Percentiles rank a stretch among this genome's conserved stretches.
phyloP scores from a whole-genome alignment of 176 grass and related monocot species.

The Echinochloa phyllopogon region DNA sequence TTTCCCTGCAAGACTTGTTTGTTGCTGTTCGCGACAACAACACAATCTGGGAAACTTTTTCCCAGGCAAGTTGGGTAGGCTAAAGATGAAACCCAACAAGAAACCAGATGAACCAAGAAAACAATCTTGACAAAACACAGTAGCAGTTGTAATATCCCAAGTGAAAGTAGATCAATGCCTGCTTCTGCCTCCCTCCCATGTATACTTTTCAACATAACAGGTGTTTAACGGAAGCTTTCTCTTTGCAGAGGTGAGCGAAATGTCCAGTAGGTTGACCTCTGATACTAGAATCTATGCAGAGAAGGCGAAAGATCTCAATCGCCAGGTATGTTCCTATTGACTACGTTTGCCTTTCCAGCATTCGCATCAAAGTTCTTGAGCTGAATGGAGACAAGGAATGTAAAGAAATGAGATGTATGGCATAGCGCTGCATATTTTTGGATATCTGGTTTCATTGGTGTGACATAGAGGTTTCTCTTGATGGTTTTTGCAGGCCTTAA shows the following conservation, averaged over 20 bases:
- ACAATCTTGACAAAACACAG: background rate
- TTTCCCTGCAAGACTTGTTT: background rate
- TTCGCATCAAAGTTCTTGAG: constrained; percentile 23
- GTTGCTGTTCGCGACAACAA: background rate
- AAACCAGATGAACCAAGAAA: background rate
- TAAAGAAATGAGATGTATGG: background rate
- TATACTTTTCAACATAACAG: background rate
- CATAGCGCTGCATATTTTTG: background rate
- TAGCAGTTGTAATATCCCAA: background rate
- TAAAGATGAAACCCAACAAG: background rate
- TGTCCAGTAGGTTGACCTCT: constrained; percentile 83
- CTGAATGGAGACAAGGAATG: background rate
- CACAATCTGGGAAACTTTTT: background rate
- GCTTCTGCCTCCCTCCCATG: background rate
- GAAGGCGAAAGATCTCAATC: constrained; percentile 87
- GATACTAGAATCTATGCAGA: constrained; percentile 88
- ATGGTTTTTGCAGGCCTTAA: constrained; percentile 67
- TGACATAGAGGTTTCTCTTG: background rate
- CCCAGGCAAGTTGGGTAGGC: background rate
- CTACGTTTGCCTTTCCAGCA: background rate
- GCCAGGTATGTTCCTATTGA: constrained; percentile 52
- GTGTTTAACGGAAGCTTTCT: constrained; percentile 12
- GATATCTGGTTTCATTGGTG: background rate
- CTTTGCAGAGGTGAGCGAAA: constrained; percentile 87
- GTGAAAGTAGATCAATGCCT: background rate